Evolutionary conservation across 108 stramenopile genomes (phyloP), one percentile per base, ranked within the genome.

Genomic region (Cyclotella baltica): DNA sequence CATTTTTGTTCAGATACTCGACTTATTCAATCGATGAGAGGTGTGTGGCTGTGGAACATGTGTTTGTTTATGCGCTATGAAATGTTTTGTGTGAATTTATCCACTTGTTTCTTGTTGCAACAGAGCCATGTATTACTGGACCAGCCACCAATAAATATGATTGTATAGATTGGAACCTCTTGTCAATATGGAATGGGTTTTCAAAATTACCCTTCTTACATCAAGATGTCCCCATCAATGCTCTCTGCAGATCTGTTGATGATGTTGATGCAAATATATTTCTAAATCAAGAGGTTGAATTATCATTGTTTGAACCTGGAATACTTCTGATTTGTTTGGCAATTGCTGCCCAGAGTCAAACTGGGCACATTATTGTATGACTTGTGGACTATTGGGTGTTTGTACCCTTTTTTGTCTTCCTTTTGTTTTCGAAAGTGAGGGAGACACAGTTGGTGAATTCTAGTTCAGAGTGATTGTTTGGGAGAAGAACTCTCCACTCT

Each of bases 341-440:
- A 3, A 64, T 20, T 23, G 43, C 22, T 51, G 77, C 69, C 70
- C 70, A 78, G 23, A 27, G 30, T n/a, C 27, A 8, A 18, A 79
- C 78, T 46, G 78, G 78, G 72, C 72, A 79, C 23, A 79, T 23
- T 2, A 57, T 25, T 25, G 4, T 27, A 31, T 66, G 30, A 9
- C 33, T 28, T 1, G 64, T 36, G 0, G 18, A 16, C 6, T 28
- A 38, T 15, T 78, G 78, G 2, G 62, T 66, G 30, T 73, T 52
- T 33, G 71, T 71, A 23, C 72, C 65, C 6, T 57, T 6, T 46
- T 18, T 57, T 27, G 34, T 66, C 52, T 3, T 51, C 36, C 46
- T 79, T 79, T 36, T 73, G 78, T n/a, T 53, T 33, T 73, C 56
- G 28, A 79, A 79, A 0, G 78, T 73, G 25, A 73, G 36, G 4